Evolutionary conservation across 768 basidiomycete genomes (phyloP).

Genomic region (Amyloporia xantha): DNA sequence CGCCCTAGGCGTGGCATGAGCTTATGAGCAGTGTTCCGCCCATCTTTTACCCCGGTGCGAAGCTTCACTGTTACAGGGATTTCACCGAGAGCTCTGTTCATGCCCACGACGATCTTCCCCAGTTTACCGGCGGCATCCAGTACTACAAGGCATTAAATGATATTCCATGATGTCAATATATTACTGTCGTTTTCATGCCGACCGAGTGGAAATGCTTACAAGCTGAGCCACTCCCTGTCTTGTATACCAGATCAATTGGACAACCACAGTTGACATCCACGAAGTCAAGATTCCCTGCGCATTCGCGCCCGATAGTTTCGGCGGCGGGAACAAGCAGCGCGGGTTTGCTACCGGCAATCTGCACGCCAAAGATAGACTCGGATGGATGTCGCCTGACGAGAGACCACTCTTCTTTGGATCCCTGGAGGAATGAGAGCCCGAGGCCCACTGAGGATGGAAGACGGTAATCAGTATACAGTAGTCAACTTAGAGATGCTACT

Average conservation of each 20-base stretch:
- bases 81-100: conserved; percentile 86
- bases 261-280: conserved; percentile 96
- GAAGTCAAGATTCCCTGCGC: conserved; percentile 68
- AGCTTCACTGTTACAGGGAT: conserved; percentile 88
- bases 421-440: conserved; percentile 81
- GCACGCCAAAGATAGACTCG: conserved; percentile 84
- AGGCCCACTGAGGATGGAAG: conserved; percentile 63
- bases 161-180: too few species aligned
- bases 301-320: conserved; percentile 71
- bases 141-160: conserved; percentile 38
- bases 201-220: conserved; percentile 57
- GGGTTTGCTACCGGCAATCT: conserved; percentile 87
- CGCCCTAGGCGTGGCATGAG: conserved; percentile 71
- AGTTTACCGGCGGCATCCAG: conserved; percentile 78
- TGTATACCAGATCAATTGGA: conserved; percentile 95
- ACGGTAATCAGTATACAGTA: conserved; percentile 24
- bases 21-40: conserved; percentile 80
- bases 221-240: conserved; percentile 84
- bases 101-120: conserved; percentile 82
- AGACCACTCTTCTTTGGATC: conserved; percentile 93
- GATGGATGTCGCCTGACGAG: conserved; percentile 84
- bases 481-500: conserved; percentile 12
- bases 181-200: too few species aligned
- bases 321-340: conserved; percentile 71
- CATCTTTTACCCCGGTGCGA: conserved; percentile 90